Evolutionary conservation across 2,329 filamentous ascomycete genomes (phyloP).

Genomic region (Ramularia endophylla): DNA sequence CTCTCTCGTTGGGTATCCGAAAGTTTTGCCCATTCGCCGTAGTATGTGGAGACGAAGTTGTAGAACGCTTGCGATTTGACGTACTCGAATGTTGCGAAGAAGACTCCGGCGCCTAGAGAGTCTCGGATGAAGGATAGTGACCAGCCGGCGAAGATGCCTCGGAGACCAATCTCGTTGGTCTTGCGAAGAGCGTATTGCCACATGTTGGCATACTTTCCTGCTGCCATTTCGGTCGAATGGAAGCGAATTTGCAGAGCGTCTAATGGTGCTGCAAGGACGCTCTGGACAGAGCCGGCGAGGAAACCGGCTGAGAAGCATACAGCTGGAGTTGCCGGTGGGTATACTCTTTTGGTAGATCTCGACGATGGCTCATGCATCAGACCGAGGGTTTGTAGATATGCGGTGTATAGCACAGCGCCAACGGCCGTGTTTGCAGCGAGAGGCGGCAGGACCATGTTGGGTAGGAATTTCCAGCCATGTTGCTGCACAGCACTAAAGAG

Average conservation of each 20-base stretch:
- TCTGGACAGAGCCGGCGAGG: conserved; percentile 63
- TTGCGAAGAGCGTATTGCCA: conserved; percentile 65
- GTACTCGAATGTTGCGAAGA: conserved; percentile 71
- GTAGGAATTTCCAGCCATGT: conserved; percentile 69
- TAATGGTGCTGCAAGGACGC: conserved; percentile 64
- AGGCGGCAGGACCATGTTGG: conserved; percentile 70
- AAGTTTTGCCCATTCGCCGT: conserved; percentile 42
- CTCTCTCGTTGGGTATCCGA: conserved; percentile 29
- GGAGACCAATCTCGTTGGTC: conserved; percentile 63
- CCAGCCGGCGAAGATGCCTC: conserved; percentile 71
- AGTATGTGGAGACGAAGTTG: conserved; percentile 64
- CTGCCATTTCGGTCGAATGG: conserved; percentile 56
- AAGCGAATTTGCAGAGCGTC: conserved; percentile 72
- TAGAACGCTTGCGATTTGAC: conserved; percentile 71
- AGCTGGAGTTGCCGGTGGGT: conserved; percentile 58
- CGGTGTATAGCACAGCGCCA: conserved; percentile 68
- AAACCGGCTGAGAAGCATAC: conserved; percentile 66
- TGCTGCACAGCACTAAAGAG: conserved; percentile 60
- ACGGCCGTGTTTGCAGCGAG: conserved; percentile 68
- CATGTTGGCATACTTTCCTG: conserved; percentile 60
- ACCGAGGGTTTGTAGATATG: conserved; percentile 65
- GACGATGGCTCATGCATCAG: conserved; percentile 61
- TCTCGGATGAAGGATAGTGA: conserved; percentile 64
- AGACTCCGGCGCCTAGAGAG: conserved; percentile 61
- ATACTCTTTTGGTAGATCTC: conserved; percentile 56